These are phyloP conservation scores for Nicotiana noctiflora DNA, from an alignment of 257 asterid genomes.

Conservation along the genomic window DNA sequence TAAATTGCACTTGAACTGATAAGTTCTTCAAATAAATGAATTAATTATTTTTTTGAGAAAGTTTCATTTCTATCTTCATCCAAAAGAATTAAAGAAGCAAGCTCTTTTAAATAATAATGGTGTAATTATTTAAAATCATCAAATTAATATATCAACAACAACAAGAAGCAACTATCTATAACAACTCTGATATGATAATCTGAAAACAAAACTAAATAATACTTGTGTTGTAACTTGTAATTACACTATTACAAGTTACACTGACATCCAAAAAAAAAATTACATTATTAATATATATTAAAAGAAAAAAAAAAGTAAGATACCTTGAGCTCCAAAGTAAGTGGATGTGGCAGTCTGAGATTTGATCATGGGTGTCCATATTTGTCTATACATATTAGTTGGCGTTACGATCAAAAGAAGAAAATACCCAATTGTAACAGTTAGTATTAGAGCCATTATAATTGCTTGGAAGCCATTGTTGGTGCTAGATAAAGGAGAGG, in stretches of 20 bases:
- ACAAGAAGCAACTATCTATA: not conserved
- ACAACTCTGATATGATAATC: not conserved
- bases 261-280: too few species aligned
- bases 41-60: not conserved
- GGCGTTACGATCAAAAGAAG: conserved; percentile 57
- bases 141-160: not conserved
- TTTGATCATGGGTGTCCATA: conserved; percentile 49
- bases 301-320: too few species aligned
- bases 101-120: too few species aligned
- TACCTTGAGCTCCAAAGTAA: conserved; percentile 79
- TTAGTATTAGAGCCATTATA: conserved; percentile 30
- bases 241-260: too few species aligned
- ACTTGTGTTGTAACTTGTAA: not conserved
- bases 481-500: conserved; percentile 8
- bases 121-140: not conserved
- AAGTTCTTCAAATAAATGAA: not conserved
- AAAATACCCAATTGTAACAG: conserved; percentile 42
- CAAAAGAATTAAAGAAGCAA: not conserved
- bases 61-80: not conserved
- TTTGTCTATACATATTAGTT: conserved; percentile 30
- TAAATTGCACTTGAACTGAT: not conserved
- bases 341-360: conserved; percentile 40
- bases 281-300: too few species aligned
- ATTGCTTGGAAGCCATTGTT: conserved; percentile 23
- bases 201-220: not conserved